A percentile compares a stretch with the other conserved stretches of the same genome.
phyloP scores from a whole-genome alignment of 2,329 filamentous ascomycete genomes.

The Aspergillus udagawae region DNA sequence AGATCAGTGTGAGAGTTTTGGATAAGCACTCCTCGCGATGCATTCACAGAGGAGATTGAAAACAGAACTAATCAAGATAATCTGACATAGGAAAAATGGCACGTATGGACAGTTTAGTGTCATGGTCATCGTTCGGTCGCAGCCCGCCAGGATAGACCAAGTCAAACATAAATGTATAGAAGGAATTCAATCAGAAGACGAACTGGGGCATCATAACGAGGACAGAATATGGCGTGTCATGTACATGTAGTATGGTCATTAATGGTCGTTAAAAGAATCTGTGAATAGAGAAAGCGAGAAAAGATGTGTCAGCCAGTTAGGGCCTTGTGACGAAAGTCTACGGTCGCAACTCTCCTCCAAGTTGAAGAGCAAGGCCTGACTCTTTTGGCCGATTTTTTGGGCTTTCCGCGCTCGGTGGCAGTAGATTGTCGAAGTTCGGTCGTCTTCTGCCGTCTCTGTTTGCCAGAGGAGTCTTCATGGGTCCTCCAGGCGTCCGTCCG shows the following conservation, averaged over 20 bases:
- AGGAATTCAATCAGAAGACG: constrained; percentile 5
- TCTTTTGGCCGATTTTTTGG: constrained; percentile 40
- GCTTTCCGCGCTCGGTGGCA: constrained; percentile 51
- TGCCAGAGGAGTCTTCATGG: constrained; percentile 64
- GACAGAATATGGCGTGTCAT: constrained; percentile 3
- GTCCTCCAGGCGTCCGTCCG: constrained; percentile 52
- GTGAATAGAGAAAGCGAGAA: constrained; percentile 18
- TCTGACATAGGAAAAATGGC: constrained; percentile 9
- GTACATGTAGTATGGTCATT: constrained; percentile 19
- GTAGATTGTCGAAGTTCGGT: constrained; percentile 77
- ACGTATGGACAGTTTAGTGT: constrained; percentile 13
- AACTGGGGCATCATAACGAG: constrained; percentile 19
- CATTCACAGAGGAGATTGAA: constrained; percentile 8
- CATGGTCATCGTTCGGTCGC: constrained; percentile 1
- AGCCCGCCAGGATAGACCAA: background rate
- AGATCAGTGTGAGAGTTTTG: background rate
- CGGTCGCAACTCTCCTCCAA: constrained; percentile 61
- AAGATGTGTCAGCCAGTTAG: background rate
- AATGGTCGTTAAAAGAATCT: constrained; percentile 18
- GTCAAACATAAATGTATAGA: constrained; percentile 3
- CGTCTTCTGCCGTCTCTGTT: constrained; percentile 67
- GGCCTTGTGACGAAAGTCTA: constrained; percentile 19
- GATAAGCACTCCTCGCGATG: background rate
- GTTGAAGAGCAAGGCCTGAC: constrained; percentile 58
- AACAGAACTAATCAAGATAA: constrained; percentile 1